phyloP scores from a whole-genome alignment of 2,329 filamentous ascomycete species.

The Ceratocystis variospora region DNA sequence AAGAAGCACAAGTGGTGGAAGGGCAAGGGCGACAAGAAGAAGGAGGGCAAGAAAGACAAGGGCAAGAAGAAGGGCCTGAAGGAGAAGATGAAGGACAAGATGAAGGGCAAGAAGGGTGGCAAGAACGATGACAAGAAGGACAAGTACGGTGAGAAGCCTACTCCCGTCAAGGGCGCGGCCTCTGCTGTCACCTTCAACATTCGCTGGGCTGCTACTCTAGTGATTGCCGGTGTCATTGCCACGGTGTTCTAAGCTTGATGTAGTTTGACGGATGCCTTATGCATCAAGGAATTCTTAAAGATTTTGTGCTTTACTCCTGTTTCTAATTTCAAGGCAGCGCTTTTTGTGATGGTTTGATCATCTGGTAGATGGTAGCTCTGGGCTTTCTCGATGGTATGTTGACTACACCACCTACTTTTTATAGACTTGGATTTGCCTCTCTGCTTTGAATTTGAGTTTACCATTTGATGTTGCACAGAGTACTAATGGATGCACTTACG shows the following conservation, averaged over 20 bases:
- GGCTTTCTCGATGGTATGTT: background rate
- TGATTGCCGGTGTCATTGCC: conserved; percentile 15
- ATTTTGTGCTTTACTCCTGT: conserved; percentile 10
- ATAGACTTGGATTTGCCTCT: background rate
- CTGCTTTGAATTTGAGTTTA: conserved; percentile 2
- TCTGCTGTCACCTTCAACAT: conserved; percentile 12
- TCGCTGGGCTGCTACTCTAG: conserved; percentile 16
- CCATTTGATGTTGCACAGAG: background rate
- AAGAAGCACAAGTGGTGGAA: conserved; percentile 20
- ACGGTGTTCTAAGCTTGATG: conserved; percentile 16
- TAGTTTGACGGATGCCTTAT: conserved; percentile 3
- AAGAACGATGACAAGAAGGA: conserved; percentile 16
- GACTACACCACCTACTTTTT: background rate
- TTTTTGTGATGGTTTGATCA: conserved; percentile 6
- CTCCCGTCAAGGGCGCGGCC: conserved; percentile 16
- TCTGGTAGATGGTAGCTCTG: background rate
- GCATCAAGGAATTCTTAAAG: conserved; percentile 8
- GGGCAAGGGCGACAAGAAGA: conserved; percentile 18
- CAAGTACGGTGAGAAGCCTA: conserved; percentile 17
- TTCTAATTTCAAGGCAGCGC: conserved; percentile 1
- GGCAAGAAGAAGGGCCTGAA: conserved; percentile 12
- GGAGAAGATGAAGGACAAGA: conserved; percentile 16
- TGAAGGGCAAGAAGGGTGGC: conserved; percentile 16
- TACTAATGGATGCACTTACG: background rate
- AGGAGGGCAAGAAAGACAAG: conserved; percentile 17